Percentiles rank a stretch among this genome's conserved stretches.
phyloP scores from a whole-genome alignment of 2,329 filamentous ascomycete genomes.

The Keithomyces neogunnii region DNA sequence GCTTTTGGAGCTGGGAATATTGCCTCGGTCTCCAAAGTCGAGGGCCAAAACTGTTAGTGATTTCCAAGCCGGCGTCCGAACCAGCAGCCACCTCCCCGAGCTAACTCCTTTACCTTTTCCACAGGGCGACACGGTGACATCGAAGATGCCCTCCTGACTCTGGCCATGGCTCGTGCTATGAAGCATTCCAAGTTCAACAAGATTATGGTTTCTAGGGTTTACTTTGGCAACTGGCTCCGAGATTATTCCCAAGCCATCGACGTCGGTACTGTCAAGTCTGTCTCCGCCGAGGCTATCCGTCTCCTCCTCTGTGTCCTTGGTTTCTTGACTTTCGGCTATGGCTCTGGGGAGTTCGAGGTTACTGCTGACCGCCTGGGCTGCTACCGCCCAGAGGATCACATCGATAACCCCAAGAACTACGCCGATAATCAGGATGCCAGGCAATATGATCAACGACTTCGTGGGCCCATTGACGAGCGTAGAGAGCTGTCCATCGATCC shows the following conservation, averaged over 20 bases:
- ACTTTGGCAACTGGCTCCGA: conserved; percentile 92
- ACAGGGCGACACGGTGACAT: conserved; percentile 82
- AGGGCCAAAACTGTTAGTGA: conserved; percentile 69
- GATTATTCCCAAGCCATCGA: conserved; percentile 95
- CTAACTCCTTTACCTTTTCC: neutral
- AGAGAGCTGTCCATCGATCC: conserved; percentile 73
- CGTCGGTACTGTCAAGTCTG: conserved; percentile 83
- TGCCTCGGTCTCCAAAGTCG: conserved; percentile 68
- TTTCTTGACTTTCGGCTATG: conserved; percentile 83
- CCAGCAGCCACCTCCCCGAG: neutral
- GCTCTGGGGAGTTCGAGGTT: conserved; percentile 77
- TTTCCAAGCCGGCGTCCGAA: neutral
- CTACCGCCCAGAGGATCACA: conserved; percentile 69
- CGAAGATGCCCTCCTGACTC: conserved; percentile 75
- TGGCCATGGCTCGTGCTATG: conserved; percentile 48
- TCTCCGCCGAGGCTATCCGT: conserved; percentile 84
- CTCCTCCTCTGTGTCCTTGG: conserved; percentile 82
- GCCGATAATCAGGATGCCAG: conserved; percentile 82
- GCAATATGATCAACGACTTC: conserved; percentile 70
- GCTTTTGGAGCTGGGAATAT: conserved; percentile 90
- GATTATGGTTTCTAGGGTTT: conserved; percentile 79
- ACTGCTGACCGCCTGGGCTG: conserved; percentile 75
- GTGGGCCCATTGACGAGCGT: conserved; percentile 71
- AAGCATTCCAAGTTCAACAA: conserved; percentile 76
- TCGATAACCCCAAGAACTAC: conserved; percentile 79